Base-by-base conservation (phyloP, 345 rosid genomes). In the Linum tenue region DNA sequence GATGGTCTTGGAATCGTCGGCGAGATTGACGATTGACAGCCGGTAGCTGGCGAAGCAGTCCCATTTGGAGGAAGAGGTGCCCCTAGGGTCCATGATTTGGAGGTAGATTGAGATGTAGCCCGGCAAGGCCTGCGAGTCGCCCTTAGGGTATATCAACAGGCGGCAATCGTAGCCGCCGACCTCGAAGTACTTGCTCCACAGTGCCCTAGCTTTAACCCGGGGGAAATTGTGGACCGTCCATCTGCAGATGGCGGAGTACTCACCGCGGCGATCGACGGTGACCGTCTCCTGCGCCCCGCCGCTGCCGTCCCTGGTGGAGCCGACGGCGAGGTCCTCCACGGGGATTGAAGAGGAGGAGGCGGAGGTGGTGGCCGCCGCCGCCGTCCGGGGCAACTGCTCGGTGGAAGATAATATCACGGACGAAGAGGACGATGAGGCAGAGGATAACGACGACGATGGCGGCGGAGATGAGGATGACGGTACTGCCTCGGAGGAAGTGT, bases 91-190 rank as follows among this genome's bases (percentile, higher is more conserved):
- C 94, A 91, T 84, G 86, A 95, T 91, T 86, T 95, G 99, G 10
- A 94, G 91, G 53, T 91, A 94, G 37, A 94, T 70, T 5, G 95
- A 88, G 62, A 94, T 81, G 80, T 94, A 94, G 7, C 97, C 97
- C 0, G 99, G 99, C 58, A 94, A 63, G 15, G 99, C 97, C 67
- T 94, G 97, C 0, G 97, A 90, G 68, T 94, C 99, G 11, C 99
- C 99, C 71, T 85, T 90, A 56, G 99, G 99, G 81, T 94, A 94
- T 56, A 94, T 84, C 17, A 94, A 38, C 43, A 94, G 82, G 60
- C 99, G 95, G 62, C 99, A 94, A 87, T 94, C 97, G 73, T 86
- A 94, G 22, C 97, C 97, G 8, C 99, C 99, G 9, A 94, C 97
- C 84, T 90, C 99, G 68, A 94, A 88, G 83, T 94, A 94, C 86